Percentiles rank a stretch among this genome's conserved stretches.
Evolutionary conservation across 805 yeast species (phyloP).

Genomic region (Saccharomycopsis vini): DNA sequence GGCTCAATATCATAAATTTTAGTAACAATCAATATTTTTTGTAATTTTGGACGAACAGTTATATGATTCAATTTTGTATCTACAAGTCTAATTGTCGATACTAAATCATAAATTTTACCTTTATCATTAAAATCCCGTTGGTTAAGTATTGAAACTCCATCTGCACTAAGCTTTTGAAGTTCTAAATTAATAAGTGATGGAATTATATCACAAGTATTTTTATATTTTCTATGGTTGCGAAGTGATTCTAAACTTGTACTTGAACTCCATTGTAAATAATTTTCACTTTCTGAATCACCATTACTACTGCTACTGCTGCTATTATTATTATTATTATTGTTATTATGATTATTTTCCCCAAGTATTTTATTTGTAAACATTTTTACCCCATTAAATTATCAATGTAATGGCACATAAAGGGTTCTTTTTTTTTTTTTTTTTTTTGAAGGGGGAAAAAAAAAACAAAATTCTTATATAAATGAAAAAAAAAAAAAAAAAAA

Average conservation of each 20-base stretch:
- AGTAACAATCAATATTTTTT: slow-evolving; percentile 25
- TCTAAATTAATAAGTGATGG: slow-evolving; percentile 15
- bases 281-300: not conserved
- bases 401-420: too few relatives aligned
- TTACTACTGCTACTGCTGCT: not conserved
- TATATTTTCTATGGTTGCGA: slow-evolving; percentile 1
- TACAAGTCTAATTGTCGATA: slow-evolving; percentile 25
- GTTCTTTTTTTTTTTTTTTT: too few relatives aligned
- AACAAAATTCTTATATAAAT: too few relatives aligned
- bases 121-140: slow-evolving; percentile 4
- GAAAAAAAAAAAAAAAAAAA: too few relatives aligned
- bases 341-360: too few relatives aligned
- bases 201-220: slow-evolving; percentile 15
- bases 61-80: slow-evolving; percentile 25
- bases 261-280: not conserved
- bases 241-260: not conserved
- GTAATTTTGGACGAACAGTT: slow-evolving; percentile 23
- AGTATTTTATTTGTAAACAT: too few relatives aligned
- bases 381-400: too few relatives aligned
- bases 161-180: not conserved
- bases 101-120: slow-evolving; percentile 19
- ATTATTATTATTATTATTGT: too few relatives aligned
- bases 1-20: slow-evolving; percentile 28
- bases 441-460: not conserved
- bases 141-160: not conserved